Conservation (phyloP, 495 filamentous ascomycete genomes). For the Glarea lozoyensis region DNA sequence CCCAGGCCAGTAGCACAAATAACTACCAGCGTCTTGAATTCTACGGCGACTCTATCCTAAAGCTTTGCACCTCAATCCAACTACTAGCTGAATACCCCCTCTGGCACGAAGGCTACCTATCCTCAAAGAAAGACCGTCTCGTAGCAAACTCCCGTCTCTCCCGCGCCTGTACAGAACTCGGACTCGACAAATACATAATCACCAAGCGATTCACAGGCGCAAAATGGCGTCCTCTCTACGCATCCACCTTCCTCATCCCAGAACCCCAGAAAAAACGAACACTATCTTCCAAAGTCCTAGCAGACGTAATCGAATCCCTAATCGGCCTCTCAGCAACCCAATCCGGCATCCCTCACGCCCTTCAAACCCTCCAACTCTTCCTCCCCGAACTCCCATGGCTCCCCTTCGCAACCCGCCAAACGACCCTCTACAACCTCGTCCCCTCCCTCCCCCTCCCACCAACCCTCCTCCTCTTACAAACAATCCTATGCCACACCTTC, state of each 20-base stretch:
- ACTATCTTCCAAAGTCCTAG: conserved; percentile 71
- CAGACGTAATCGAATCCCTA: conserved; percentile 83
- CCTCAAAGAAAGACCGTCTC: conserved; percentile 54
- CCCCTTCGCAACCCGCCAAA: conserved; percentile 24
- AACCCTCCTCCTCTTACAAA: conserved; percentile 34
- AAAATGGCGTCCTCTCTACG: conserved; percentile 63
- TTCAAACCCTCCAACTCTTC: conserved; percentile 56
- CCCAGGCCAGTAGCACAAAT: conserved; percentile 45
- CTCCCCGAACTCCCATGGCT: conserved; percentile 54
- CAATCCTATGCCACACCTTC: conserved; percentile 63
- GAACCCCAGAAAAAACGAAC: conserved; percentile 20
- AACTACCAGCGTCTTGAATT: conserved; percentile 90
- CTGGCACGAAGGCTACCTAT: conserved; percentile 76
- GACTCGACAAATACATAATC: conserved; percentile 68
- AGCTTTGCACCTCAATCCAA: conserved; percentile 59
- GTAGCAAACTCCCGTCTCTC: conserved; percentile 67
- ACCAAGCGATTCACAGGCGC: conserved; percentile 53
- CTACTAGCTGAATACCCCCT: conserved; percentile 54
- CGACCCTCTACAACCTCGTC: conserved; percentile 16
- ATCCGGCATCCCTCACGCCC: conserved; percentile 56
- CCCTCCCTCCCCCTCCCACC: conserved; percentile 8
- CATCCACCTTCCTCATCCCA: conserved; percentile 37
- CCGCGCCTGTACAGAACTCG: conserved; percentile 49
- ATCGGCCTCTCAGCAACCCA: conserved; percentile 71
- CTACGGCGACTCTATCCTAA: conserved; percentile 80